Percentiles rank a stretch among this genome's conserved stretches.
Evolutionary conservation across 495 filamentous ascomycete genomes (phyloP).

Genomic region (Aspergillus funiculosus): DNA sequence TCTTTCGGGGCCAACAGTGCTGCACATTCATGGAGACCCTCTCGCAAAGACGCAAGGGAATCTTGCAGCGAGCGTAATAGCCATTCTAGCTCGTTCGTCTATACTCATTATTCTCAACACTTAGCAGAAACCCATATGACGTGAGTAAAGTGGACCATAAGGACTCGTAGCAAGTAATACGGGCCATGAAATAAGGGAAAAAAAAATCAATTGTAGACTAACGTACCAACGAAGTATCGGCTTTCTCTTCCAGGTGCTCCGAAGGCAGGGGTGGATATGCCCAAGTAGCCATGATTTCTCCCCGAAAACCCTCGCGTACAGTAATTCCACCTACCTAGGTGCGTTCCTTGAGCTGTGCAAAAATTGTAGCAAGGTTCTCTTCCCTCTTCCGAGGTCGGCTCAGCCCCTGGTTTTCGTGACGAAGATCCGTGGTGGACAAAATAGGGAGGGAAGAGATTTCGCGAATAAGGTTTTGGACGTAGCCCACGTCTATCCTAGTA

Average conservation of each 20-base stretch:
- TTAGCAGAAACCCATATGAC: no score
- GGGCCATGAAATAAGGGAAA: neutral
- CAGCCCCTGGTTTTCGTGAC: neutral
- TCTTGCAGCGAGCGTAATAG: conserved; percentile 72
- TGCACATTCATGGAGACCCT: conserved; percentile 83
- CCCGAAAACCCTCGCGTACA: conserved; percentile 2
- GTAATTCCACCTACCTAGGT: neutral
- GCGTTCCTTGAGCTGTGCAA: neutral
- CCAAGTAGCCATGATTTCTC: conserved; percentile 59
- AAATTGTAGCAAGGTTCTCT: neutral
- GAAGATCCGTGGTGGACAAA: conserved; percentile 4
- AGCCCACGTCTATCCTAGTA: conserved; percentile 24
- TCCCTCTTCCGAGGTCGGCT: no score
- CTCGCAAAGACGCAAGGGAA: conserved; percentile 68
- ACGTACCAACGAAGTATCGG: conserved; percentile 63
- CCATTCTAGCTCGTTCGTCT: conserved; percentile 82
- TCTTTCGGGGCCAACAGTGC: conserved; percentile 75
- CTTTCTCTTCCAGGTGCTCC: conserved; percentile 57
- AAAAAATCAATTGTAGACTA: neutral
- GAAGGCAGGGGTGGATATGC: conserved; percentile 68
- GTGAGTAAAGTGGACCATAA: neutral
- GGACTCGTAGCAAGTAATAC: neutral
- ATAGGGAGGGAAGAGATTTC: conserved; percentile 4
- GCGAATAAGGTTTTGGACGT: conserved; percentile 2
- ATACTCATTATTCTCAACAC: conserved; percentile 11